phyloP scores from a whole-genome alignment of 441 rosid species.

The Hypseocharis bilobata region DNA sequence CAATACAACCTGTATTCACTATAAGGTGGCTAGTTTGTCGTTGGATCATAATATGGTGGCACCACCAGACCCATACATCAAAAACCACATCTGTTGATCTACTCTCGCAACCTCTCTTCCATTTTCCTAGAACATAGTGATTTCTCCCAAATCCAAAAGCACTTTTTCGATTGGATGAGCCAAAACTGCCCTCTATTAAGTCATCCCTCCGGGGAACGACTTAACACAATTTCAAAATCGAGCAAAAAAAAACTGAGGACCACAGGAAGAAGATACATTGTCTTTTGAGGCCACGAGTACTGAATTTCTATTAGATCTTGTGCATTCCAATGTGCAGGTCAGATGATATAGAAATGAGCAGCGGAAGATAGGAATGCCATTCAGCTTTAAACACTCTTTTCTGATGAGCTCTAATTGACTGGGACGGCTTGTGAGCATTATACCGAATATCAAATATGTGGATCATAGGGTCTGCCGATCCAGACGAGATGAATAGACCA shows the following conservation, averaged over 20 bases:
- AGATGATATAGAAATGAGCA: slow-evolving; percentile 73
- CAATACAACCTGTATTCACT: not conserved
- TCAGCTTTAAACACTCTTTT: slow-evolving; percentile 78
- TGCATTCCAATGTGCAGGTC: slow-evolving; percentile 74
- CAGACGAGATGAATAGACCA: slow-evolving; percentile 67
- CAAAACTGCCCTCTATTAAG: not conserved
- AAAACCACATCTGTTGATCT: not conserved
- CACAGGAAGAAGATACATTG: not conserved
- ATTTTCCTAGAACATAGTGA: not conserved
- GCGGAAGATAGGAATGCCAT: slow-evolving; percentile 61
- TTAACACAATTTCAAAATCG: too few relatives aligned
- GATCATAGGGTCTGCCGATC: slow-evolving; percentile 79
- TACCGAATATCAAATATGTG: slow-evolving; percentile 82
- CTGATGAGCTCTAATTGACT: slow-evolving; percentile 73
- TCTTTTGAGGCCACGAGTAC: not conserved
- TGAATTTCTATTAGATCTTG: slow-evolving; percentile 28
- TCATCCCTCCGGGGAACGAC: not conserved
- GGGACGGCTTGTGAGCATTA: slow-evolving; percentile 62
- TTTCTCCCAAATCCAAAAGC: not conserved
- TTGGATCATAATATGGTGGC: too few relatives aligned
- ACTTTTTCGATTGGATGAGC: not conserved
- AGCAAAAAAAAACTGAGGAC: not conserved
- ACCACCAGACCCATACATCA: not conserved
- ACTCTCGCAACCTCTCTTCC: not conserved
- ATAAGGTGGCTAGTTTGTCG: not conserved